Evolutionary conservation across 1,139 yeast genomes (phyloP).

Genomic region (Sugiyamaella pinicola): DNA sequence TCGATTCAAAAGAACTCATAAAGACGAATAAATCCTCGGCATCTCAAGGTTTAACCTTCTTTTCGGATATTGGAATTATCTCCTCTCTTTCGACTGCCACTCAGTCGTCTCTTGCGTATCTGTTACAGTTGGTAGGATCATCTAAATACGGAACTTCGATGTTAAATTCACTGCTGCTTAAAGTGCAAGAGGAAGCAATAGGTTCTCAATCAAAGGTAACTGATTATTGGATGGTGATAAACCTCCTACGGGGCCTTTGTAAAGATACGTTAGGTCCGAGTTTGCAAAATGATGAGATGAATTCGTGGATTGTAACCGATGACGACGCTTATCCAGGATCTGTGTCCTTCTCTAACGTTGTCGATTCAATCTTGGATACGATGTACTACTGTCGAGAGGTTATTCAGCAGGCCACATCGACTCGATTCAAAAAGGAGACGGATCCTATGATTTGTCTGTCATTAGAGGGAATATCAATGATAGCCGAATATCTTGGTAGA

Average conservation of each 20-base stretch:
- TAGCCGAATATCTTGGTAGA: constrained; percentile 45
- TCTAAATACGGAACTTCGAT: constrained; percentile 3
- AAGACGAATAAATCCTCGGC: neutral
- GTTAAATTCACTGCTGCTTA: constrained; percentile 3
- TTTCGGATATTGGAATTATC: constrained; percentile 14
- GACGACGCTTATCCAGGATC: neutral
- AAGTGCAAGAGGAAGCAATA: constrained; percentile 3
- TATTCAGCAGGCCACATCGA: constrained; percentile 12
- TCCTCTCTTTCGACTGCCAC: constrained; percentile 8
- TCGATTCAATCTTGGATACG: constrained; percentile 4
- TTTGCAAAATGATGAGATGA: neutral
- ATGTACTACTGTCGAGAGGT: constrained; percentile 15
- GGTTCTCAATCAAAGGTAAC: constrained; percentile 12
- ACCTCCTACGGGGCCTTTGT: constrained; percentile 6
- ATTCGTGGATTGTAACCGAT: constrained; percentile 11
- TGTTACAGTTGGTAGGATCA: constrained; percentile 11
- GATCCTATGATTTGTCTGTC: constrained; percentile 31
- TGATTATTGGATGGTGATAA: constrained; percentile 15
- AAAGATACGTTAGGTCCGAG: too few species aligned
- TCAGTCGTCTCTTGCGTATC: constrained; percentile 3
- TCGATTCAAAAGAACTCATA: constrained; percentile 10
- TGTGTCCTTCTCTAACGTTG: neutral
- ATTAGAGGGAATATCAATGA: constrained; percentile 48
- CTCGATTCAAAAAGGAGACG: constrained; percentile 9
- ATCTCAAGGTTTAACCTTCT: neutral